Base-by-base conservation (phyloP, 2,329 filamentous ascomycete species). In the Proliferodiscus dingleyae region DNA sequence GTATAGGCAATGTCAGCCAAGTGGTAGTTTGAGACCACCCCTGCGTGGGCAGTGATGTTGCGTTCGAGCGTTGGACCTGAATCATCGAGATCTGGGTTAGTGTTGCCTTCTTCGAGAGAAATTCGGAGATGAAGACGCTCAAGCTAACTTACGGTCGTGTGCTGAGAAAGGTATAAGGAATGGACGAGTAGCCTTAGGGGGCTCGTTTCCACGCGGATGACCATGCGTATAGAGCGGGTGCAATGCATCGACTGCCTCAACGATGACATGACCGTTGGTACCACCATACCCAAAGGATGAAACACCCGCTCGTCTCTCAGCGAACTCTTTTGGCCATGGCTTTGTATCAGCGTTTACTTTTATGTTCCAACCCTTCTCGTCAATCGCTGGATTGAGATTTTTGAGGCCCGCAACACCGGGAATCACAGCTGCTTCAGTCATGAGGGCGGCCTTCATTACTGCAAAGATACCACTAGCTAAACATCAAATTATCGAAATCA, bases 261-360 rank as follows among this genome's bases (percentile, higher is more conserved):
- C 55, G 4, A 73, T 64, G 2, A 61, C 62, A 51, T 69, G 66
- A 1, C 24, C 45, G 23, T 47, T 47, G 13, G 45, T 22, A 5
- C 45, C 45, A 2, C 45, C 45, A 36, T 43, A 60, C 56, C 49
- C 71, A 40, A 74, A 59, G 10, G 30, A 43, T 22, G 52, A 49
- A 5, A 52, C 45, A 37, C 48, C 49, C 6, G 33, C 51, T 5
- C 46, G 28, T 13, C 43, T 5, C 11, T n/a, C 29, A 5, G 29
- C 11, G 11, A 32, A 32, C 11, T 32, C 9, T 5, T 10, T 11
- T 32, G 46, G 13, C 19, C 18, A 22, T 22, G 10, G 10, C 18
- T n/a, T 5, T n/a, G 7, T 4, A n/a, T 23, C 10, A 37, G n/a
- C 26, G 11, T 16, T 16, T 42, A 49, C 51, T 40, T 52, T 18